A percentile compares a stretch with the other conserved stretches of the same genome.
These are phyloP conservation scores for Kodamaea suecica DNA, from an alignment of 1,139 yeast species.

Conservation along the genomic window DNA sequence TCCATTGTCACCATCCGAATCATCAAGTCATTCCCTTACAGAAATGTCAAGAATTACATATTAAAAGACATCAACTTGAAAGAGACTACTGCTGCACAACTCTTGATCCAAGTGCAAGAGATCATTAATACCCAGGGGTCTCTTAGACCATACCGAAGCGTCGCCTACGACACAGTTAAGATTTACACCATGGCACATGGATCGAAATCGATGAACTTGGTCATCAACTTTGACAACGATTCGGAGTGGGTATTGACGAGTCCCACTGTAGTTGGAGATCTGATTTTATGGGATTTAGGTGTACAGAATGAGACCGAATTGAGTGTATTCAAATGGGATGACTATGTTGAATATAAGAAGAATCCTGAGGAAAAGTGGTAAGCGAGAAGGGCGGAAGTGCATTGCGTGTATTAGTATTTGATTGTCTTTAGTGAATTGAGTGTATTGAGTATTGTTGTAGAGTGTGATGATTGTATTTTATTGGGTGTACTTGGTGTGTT, in stretches of 20 bases:
- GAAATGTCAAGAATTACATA: constrained; percentile 83
- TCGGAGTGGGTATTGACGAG: constrained; percentile 59
- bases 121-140: constrained; percentile 65
- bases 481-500: too few relatives aligned
- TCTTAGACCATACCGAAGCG: constrained; percentile 78
- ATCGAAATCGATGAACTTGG: constrained; percentile 87
- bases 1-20: constrained; percentile 82
- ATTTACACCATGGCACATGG: constrained; percentile 94
- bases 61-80: constrained; percentile 71
- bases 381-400: too few relatives aligned
- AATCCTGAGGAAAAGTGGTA: constrained; percentile 94
- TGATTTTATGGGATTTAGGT: constrained; percentile 61
- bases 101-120: constrained; percentile 45
- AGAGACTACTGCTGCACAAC: constrained; percentile 60
- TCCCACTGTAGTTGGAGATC: constrained; percentile 28
- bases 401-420: too few relatives aligned
- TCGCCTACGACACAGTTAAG: constrained; percentile 74
- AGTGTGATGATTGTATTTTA: too few relatives aligned
- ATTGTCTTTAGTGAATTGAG: too few relatives aligned
- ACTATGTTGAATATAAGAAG: constrained; percentile 63
- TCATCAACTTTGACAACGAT: constrained; percentile 83
- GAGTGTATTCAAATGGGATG: constrained; percentile 67
- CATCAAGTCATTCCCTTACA: constrained; percentile 86
- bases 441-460: too few relatives aligned
- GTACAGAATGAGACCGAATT: constrained; percentile 89